Evolutionary conservation across 306 rosid species (phyloP), one percentile per base, ranked within the genome.

Genomic region (Dalbergia oliveri): DNA sequence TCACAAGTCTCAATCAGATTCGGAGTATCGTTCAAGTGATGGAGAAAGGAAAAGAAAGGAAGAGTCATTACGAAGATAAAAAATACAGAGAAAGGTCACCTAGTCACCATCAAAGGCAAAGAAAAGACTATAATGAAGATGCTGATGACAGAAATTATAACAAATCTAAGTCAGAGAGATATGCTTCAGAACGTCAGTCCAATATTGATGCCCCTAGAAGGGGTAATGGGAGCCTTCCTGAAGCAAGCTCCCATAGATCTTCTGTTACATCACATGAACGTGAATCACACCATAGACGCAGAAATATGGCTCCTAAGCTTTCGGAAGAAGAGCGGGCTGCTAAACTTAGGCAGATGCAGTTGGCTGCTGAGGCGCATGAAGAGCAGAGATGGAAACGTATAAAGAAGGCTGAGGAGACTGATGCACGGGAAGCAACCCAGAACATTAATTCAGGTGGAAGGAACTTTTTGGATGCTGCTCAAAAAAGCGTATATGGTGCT

Each of bases 351-450:
- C 94, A 95, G 87, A 91, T 95, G 99, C 96, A 95, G 84, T 82
- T 88, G 82, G 94, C 96, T 78, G 99, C 99, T 0, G 97, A 95
- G 86, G 56, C 93, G 81, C 98, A 95, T 81, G 98, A 95, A 84
- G 98, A 92, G 82, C 96, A 90, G 78, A 87, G 99, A 82, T 91
- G 97, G 97, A 95, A 85, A 80, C 97, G 97, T 10, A 84, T 95
- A 86, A 91, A 88, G 90, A 93, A 84, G 79, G 99, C 98, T 8
- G 97, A 87, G 15, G 99, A 91, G 72, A 86, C 84, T 12, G 99
- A 93, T 82, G 88, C 88, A 16, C 75, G 2, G 66, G 98, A 95
- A 88, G 87, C 90, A 73, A 54, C 70, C 49, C 95, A 34, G 34
- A 82, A 71, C 33, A 79, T 50, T 49, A 75, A 12, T 16, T 69